Evolutionary conservation across 805 yeast genomes (phyloP).

Genomic region (Naumovozyma baii): DNA sequence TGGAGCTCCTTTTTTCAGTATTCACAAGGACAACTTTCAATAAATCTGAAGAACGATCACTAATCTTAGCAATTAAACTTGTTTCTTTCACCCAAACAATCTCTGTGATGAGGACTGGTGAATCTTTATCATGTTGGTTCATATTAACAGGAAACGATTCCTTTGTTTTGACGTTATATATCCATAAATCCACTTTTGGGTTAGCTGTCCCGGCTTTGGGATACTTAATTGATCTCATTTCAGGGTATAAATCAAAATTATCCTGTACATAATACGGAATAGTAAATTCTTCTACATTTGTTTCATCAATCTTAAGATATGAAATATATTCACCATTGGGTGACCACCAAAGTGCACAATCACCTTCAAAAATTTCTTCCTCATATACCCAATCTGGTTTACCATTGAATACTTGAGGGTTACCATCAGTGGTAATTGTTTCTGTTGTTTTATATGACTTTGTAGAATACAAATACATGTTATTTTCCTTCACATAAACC

Average conservation of each 20-base stretch:
- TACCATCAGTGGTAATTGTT: slow-evolving; percentile 64
- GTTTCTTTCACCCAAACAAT: slow-evolving; percentile 58
- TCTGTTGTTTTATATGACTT: slow-evolving; percentile 20
- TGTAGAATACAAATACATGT: slow-evolving; percentile 49
- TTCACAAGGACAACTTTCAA: slow-evolving; percentile 48
- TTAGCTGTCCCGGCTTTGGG: slow-evolving; percentile 79
- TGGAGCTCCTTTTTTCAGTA: slow-evolving; percentile 31
- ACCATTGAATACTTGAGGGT: slow-evolving; percentile 65
- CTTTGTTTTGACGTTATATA: slow-evolving; percentile 32
- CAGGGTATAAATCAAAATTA: slow-evolving; percentile 49
- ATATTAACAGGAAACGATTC: slow-evolving; percentile 35
- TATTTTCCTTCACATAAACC: slow-evolving; percentile 60
- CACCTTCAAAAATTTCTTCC: slow-evolving; percentile 71
- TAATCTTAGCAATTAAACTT: slow-evolving; percentile 44
- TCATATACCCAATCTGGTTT: slow-evolving; percentile 94
- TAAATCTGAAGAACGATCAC: slow-evolving; percentile 60
- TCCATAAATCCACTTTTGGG: slow-evolving; percentile 50
- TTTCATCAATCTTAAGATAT: slow-evolving; percentile 60
- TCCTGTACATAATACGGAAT: slow-evolving; percentile 65
- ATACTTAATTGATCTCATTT: slow-evolving; percentile 52
- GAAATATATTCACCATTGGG: slow-evolving; percentile 58
- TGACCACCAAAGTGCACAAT: slow-evolving; percentile 81
- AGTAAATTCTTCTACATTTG: slow-evolving; percentile 60
- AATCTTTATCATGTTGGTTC: slow-evolving; percentile 29
- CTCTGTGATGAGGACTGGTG: slow-evolving; percentile 51